Base-by-base conservation (phyloP, 345 rosid genomes). In the Rhizophora apiculata region DNA sequence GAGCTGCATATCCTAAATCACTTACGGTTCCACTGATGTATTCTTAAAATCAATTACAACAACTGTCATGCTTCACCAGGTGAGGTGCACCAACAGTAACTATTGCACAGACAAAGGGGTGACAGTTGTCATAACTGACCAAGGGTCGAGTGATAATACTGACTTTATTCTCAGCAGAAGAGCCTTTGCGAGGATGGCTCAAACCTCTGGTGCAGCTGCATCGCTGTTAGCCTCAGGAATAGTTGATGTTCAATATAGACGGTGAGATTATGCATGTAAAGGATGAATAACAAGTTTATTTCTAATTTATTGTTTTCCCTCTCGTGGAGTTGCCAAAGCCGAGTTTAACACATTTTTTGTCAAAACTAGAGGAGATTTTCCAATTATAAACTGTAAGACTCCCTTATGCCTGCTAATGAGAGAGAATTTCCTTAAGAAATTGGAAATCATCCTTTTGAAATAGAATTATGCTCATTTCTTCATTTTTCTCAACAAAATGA, bases 121-220 rank as follows among this genome's bases (percentile, higher is more conserved):
- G 3, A 88, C 71, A 0, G 76, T 86, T 3, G 89, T 85, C 37
- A 68, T 88, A 70, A 88, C 94, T 0, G 94, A 88, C 81, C 78
- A 77, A 37, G 94, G 94, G 43, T 80, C 80, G 5, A 69, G 91
- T 39, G 65, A 61, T 30, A 18, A 13, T 54, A 86, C 94, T 0
- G 91, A 86, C 71, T 86, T 88, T 66, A 88, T 88, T 70, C 84
- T 86, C 39, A 86, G 85, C 80, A 72, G 64, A 61, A 66, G 69
- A 72, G 89, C 94, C 73, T 88, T 80, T 43, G 67, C 81, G 64
- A 65, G 67, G 36, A 83, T 88, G 90, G 94, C 88, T 76, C 94
- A 86, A 75, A 83, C 83, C 62, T 2, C 49, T 0, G 79, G 82
- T 69, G 82, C 82, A 22, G 90, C 89, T 48, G 70, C 84, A 58